Conservation (phyloP, 306 rosid species). For the cucumber (Cucumis sativus) region DNA sequence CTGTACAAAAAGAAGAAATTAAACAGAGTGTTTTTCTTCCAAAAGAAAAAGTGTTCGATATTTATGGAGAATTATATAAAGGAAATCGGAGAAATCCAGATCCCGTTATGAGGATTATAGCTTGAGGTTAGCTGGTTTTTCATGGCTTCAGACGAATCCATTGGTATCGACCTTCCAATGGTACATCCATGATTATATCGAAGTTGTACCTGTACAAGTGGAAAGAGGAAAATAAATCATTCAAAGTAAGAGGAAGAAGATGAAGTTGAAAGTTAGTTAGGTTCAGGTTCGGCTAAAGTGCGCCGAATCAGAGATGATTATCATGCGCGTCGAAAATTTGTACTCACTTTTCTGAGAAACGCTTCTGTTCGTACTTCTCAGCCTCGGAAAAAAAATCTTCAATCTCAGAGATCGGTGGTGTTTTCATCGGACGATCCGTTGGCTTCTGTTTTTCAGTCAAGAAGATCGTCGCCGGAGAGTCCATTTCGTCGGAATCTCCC, state of each 20-base stretch:
- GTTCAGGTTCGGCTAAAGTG: slow-evolving; percentile 32
- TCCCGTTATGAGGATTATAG: background rate
- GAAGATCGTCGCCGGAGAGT: slow-evolving; percentile 6
- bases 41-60: background rate
- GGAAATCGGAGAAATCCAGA: slow-evolving; percentile 1
- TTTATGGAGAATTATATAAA: background rate
- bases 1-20: slow-evolving; percentile 9
- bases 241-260: background rate
- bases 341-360: slow-evolving; percentile 71
- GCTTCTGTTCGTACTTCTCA: slow-evolving; percentile 61
- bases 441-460: slow-evolving; percentile 6
- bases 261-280: slow-evolving; percentile 50
- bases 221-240: background rate
- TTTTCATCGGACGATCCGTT: background rate
- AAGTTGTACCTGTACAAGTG: slow-evolving; percentile 70
- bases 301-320: slow-evolving; percentile 22
- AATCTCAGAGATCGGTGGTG: slow-evolving; percentile 48
- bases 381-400: slow-evolving; percentile 72
- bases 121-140: background rate
- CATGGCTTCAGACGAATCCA: slow-evolving; percentile 73
- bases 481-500: slow-evolving; percentile 32
- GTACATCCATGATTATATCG: slow-evolving; percentile 67
- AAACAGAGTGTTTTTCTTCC: background rate
- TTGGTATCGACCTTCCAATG: slow-evolving; percentile 79
- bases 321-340: slow-evolving; percentile 18